Percentiles rank a stretch among this genome's conserved stretches.
phyloP scores from a whole-genome alignment of 164 flowering plant genomes.

The Kalanchoe fedtschenkoi region DNA sequence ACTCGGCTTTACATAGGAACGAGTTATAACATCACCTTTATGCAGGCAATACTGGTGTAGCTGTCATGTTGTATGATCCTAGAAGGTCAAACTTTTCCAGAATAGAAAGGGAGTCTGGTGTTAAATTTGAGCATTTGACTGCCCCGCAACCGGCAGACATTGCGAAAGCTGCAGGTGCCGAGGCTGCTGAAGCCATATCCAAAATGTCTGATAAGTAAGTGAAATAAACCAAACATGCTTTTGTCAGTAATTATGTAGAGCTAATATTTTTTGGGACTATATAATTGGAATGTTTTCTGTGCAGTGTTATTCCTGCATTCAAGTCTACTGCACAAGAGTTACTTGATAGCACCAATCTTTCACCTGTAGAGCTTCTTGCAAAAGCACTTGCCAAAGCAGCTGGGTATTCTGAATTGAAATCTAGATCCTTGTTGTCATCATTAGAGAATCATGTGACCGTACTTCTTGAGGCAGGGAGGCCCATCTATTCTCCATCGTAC shows the following conservation, averaged over 20 bases:
- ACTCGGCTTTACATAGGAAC: background rate
- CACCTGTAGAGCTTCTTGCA: conserved; percentile 74
- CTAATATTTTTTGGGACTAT: background rate
- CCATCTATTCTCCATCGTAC: conserved; percentile 67
- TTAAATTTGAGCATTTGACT: conserved; percentile 33
- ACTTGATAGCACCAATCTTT: conserved; percentile 47
- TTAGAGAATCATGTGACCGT: conserved; percentile 71
- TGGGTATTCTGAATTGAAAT: conserved; percentile 87
- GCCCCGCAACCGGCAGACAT: conserved; percentile 3
- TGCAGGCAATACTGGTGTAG: conserved; percentile 82
- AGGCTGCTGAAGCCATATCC: conserved; percentile 40
- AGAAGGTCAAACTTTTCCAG: conserved; percentile 53
- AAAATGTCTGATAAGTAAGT: conserved; percentile 4
- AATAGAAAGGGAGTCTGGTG: conserved; percentile 85
- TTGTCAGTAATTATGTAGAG: background rate
- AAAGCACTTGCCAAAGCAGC: conserved; percentile 90
- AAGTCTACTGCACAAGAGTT: conserved; percentile 74
- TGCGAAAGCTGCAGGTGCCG: conserved; percentile 21
- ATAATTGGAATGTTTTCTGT: conserved; percentile 1
- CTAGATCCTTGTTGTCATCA: conserved; percentile 69
- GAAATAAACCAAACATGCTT: conserved; percentile 41
- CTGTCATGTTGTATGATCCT: conserved; percentile 90
- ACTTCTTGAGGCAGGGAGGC: conserved; percentile 67
- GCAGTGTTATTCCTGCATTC: conserved; percentile 92
- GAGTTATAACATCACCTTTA: background rate